phyloP scores from a whole-genome alignment of 495 filamentous ascomycete genomes.

The Geoglossum glabrum region DNA sequence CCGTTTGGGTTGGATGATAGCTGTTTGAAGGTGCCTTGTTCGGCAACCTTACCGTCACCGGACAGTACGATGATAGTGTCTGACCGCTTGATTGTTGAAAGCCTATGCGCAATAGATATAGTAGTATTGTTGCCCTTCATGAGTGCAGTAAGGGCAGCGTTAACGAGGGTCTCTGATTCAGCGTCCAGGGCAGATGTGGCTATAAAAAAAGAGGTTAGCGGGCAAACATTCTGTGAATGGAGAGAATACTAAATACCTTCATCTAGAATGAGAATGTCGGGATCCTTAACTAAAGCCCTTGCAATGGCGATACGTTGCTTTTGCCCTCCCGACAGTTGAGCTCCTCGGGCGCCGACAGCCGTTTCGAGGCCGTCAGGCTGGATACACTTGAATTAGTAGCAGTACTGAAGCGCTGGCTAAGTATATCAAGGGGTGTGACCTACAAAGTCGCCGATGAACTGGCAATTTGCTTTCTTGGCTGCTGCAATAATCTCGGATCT shows the following conservation, averaged over 20 bases:
- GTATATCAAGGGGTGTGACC: constrained; percentile 13
- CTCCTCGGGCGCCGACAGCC: constrained; percentile 75
- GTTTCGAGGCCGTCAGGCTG: constrained; percentile 86
- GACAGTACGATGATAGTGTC: constrained; percentile 82
- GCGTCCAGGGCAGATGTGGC: constrained; percentile 85
- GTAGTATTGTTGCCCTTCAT: constrained; percentile 79
- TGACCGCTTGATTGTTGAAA: constrained; percentile 88
- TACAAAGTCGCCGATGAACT: constrained; percentile 85
- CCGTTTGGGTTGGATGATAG: constrained; percentile 51
- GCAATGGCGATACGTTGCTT: constrained; percentile 98
- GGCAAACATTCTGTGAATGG: background rate
- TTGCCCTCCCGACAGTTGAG: constrained; percentile 87
- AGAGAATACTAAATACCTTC: constrained; percentile 24
- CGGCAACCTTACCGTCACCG: constrained; percentile 68
- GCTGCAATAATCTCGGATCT: constrained; percentile 66
- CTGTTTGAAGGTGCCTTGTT: constrained; percentile 65
- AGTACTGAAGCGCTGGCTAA: background rate
- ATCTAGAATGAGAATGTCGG: constrained; percentile 89
- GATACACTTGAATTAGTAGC: background rate
- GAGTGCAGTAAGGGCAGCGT: constrained; percentile 61
- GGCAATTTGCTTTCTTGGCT: constrained; percentile 86
- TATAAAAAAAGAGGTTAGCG: background rate
- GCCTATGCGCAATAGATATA: constrained; percentile 86
- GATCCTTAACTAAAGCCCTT: constrained; percentile 80
- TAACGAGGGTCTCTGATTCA: constrained; percentile 93